phyloP scores from a whole-genome alignment of 2,329 filamentous ascomycete genomes.

The Penicillium sp. region DNA sequence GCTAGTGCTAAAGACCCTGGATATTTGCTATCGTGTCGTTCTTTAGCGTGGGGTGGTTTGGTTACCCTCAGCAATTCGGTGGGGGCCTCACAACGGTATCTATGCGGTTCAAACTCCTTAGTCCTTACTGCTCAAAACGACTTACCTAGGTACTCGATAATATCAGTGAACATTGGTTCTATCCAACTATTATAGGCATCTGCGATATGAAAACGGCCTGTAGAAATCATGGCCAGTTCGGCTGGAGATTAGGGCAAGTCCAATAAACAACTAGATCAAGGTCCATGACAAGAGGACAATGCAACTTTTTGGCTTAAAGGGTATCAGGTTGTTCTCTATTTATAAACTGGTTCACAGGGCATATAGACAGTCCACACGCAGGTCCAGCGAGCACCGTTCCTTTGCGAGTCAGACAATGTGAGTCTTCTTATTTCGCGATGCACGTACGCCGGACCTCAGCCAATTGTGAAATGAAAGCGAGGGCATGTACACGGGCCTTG shows the following conservation, averaged over 20 bases:
- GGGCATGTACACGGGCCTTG: conserved; percentile 3
- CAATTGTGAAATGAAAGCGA: not conserved
- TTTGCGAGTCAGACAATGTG: not conserved
- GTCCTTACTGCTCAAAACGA: too few relatives aligned
- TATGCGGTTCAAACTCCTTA: too few relatives aligned
- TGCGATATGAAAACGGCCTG: too few relatives aligned
- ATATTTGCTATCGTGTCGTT: not conserved
- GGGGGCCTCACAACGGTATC: too few relatives aligned
- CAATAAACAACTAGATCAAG: too few relatives aligned
- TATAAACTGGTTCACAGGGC: not conserved
- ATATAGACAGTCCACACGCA: not conserved
- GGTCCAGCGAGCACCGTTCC: not conserved
- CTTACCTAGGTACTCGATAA: too few relatives aligned
- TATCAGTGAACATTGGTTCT: too few relatives aligned
- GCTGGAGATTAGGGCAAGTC: too few relatives aligned
- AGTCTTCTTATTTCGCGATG: not conserved
- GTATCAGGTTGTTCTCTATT: not conserved
- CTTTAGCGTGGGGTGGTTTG: not conserved
- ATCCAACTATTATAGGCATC: too few relatives aligned
- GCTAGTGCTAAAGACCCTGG: not conserved
- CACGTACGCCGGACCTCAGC: not conserved
- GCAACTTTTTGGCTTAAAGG: not conserved
- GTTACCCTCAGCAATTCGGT: too few relatives aligned
- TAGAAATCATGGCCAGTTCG: too few relatives aligned
- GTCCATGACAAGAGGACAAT: too few relatives aligned